Evolutionary conservation across 805 yeast species (phyloP).

Genomic region (Barnettozyma wickerhamii): DNA sequence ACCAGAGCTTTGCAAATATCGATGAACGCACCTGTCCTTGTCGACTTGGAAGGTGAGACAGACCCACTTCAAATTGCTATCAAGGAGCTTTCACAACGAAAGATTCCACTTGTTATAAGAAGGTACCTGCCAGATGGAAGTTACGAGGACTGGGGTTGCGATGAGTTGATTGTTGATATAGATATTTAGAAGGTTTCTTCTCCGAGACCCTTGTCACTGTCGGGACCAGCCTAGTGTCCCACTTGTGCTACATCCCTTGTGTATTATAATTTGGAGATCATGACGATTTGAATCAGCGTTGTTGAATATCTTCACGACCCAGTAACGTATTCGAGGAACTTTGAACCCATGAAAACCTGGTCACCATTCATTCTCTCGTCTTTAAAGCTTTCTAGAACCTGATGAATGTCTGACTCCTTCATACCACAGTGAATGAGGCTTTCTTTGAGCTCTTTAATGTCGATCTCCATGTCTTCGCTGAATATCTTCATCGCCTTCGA

Average conservation of each 20-base stretch:
- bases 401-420: conserved; percentile 40
- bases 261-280: no score
- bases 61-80: conserved; percentile 97
- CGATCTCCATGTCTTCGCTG: conserved; percentile 38
- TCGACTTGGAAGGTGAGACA: conserved; percentile 97
- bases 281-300: no score
- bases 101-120: conserved; percentile 92
- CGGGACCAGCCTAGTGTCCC: no score
- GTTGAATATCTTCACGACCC: no score
- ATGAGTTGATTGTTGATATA: conserved; percentile 87
- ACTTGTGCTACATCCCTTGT: no score
- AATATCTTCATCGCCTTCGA: conserved; percentile 57
- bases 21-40: conserved; percentile 97
- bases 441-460: conserved; percentile 43
- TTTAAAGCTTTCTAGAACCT: conserved; percentile 50
- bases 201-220: no score
- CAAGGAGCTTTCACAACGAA: conserved; percentile 93
- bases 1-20: conserved; percentile 97
- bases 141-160: conserved; percentile 98
- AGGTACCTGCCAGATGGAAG: conserved; percentile 96
- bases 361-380: conserved; percentile 53
- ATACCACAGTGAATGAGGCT: conserved; percentile 43
- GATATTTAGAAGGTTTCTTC: conserved; percentile 26
- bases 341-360: conserved; percentile 53
- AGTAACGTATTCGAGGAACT: conserved; percentile 46